Evolutionary conservation across 345 rosid genomes (phyloP).

Genomic region (Adansonia digitata): DNA sequence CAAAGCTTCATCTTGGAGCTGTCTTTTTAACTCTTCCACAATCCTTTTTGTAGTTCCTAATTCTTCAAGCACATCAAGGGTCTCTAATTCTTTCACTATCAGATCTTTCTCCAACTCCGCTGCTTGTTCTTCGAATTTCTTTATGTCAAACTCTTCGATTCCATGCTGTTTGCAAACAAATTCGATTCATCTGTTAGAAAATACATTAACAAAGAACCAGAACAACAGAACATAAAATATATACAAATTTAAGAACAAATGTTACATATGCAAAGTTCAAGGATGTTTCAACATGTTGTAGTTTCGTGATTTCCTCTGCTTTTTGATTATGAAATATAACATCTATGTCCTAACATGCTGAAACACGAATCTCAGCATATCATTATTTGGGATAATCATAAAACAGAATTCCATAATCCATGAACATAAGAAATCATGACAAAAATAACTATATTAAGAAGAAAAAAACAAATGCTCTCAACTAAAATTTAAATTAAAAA

Average conservation of each 20-base stretch:
- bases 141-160: conserved; percentile 61
- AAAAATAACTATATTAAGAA: no score
- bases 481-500: no score
- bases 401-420: neutral
- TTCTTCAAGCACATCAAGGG: conserved; percentile 89
- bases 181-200: neutral
- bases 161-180: conserved; percentile 16
- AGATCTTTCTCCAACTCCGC: conserved; percentile 87
- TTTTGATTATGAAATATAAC: no score
- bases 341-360: no score
- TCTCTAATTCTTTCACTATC: conserved; percentile 85
- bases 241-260: neutral
- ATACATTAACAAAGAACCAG: no score
- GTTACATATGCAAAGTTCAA: neutral
- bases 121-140: conserved; percentile 86
- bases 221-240: neutral
- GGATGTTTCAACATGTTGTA: neutral
- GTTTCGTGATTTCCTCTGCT: neutral
- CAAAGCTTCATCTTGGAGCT: conserved; percentile 71
- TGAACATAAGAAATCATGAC: neutral
- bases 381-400: no score
- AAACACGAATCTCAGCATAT: no score
- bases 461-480: neutral
- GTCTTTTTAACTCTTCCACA: conserved; percentile 82
- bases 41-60: conserved; percentile 76